Evolutionary conservation across 208 protist species (phyloP).

Genomic region (Trypanosoma cruzi): DNA sequence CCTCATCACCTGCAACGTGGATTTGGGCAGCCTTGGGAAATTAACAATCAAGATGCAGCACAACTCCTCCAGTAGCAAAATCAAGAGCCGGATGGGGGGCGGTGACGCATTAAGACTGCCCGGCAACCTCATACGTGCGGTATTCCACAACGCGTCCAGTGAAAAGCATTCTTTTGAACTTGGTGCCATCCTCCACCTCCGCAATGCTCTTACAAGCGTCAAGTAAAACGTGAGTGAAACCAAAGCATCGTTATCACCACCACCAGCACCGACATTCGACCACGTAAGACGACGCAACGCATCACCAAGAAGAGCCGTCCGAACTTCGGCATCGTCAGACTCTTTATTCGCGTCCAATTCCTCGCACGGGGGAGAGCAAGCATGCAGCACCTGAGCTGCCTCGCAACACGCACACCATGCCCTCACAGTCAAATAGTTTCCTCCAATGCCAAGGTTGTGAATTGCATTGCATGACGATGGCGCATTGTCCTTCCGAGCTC

Average conservation of each 20-base stretch:
- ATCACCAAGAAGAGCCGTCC: background rate
- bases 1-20: background rate
- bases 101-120: conserved; percentile 1
- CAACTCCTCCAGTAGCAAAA: conserved; percentile 6
- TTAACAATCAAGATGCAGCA: background rate
- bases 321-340: background rate
- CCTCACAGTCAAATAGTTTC: background rate
- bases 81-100: background rate
- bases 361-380: background rate
- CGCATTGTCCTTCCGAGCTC: background rate
- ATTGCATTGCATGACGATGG: background rate
- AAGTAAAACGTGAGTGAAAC: conserved; percentile 10
- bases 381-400: conserved; percentile 15
- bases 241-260: background rate
- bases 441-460: background rate
- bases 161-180: background rate
- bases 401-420: conserved; percentile 24
- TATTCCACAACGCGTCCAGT: conserved; percentile 5
- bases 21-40: background rate
- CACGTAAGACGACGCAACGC: conserved; percentile 5
- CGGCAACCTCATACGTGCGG: conserved; percentile 7
- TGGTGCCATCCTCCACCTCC: background rate
- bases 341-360: background rate
- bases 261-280: background rate
- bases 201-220: conserved; percentile 14